These are phyloP conservation scores for Mycena belliarum DNA, from an alignment of 768 basidiomycete species.

Conservation along the genomic window DNA sequence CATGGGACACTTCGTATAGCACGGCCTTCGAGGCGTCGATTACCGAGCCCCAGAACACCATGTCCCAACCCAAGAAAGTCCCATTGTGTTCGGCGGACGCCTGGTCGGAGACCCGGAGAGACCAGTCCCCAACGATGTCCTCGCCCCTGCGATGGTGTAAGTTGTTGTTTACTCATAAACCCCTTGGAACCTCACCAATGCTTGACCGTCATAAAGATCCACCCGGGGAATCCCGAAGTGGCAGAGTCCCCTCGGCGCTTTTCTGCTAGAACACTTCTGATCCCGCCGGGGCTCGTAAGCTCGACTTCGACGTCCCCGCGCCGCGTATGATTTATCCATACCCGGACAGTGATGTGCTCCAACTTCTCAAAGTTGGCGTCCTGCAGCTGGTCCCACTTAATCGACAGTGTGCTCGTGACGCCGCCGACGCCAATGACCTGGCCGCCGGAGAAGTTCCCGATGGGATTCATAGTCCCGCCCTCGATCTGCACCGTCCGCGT, in stretches of 20 bases:
- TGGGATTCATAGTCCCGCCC: conserved; percentile 57
- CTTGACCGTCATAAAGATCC: conserved; percentile 98
- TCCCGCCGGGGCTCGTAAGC: conserved; percentile 78
- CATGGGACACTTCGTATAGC: conserved; percentile 59
- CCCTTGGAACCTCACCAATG: conserved; percentile 71
- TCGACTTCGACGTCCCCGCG: conserved; percentile 95
- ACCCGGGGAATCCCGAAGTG: conserved; percentile 78
- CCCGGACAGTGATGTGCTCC: conserved; percentile 89
- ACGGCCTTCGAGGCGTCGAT: conserved; percentile 69
- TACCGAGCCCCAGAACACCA: conserved; percentile 89
- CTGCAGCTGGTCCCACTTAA: conserved; percentile 68
- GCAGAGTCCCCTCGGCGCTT: conserved; percentile 66
- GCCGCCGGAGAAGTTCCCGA: conserved; percentile 62
- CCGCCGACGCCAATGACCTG: conserved; percentile 66
- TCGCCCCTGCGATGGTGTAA: conserved; percentile 70
- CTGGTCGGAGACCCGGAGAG: conserved; percentile 81
- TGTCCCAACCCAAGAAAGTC: conserved; percentile 88
- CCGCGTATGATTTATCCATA: conserved; percentile 85
- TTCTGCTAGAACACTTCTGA: conserved; percentile 82
- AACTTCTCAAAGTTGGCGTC: conserved; percentile 82
- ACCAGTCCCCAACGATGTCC: conserved; percentile 89
- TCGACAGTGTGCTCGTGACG: conserved; percentile 58
- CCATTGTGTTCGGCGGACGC: conserved; percentile 56
- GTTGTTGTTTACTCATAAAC: not conserved
- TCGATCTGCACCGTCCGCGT: conserved; percentile 70